Base-by-base conservation (phyloP, 768 basidiomycete genomes). In the Pleurotus tuoliensis region DNA sequence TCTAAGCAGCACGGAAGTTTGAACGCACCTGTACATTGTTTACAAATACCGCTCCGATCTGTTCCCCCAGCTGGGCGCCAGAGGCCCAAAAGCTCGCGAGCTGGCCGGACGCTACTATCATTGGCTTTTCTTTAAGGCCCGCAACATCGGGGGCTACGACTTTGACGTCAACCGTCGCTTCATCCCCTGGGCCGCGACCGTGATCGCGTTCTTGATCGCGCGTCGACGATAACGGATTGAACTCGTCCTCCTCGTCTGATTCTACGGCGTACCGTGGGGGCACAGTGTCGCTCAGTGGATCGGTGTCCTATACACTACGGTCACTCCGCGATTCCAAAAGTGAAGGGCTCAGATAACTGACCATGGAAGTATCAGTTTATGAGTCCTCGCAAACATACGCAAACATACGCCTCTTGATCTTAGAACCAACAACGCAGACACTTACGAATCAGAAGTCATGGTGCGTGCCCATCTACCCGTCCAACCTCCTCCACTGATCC, bases 201-300 rank as follows among this genome's bases (percentile, higher is more conserved):
- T 40, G 63, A 55, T 46, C 60, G 59, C 54, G 48, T 63, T 60
- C 57, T 18, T 22, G 60, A 34, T 34, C 30, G 30, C 30, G 30
- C 11, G 45, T 60, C 57, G 6, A 62, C 24, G 27, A n/a, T 2
- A 76, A 65, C 12, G 80, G 80, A 53, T 80, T 79, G 58, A 74
- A 73, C 62, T 86, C 83, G 51, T 87, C 85, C 58, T 84, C 84
- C n/a, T 86, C 84, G 58, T 87, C 86, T 3, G 84, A 86, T 62
- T 87, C 86, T 48, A 86, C 69, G 38, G 80, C 80, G 58, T 87
- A 76, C 55, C 86, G 78, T 37, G 86, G 82, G 1, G 86, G 82
- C 3, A 72, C 70, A 48, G 72, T 71, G 62, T 86, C 84, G 56
- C 76, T 76, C 16, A 86, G 73, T 1, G 83, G 82, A 63, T 86